Evolutionary conservation across 2,329 filamentous ascomycete species (phyloP), one percentile per base, ranked within the genome.

Genomic region (Phialemonium atrogriseum): DNA sequence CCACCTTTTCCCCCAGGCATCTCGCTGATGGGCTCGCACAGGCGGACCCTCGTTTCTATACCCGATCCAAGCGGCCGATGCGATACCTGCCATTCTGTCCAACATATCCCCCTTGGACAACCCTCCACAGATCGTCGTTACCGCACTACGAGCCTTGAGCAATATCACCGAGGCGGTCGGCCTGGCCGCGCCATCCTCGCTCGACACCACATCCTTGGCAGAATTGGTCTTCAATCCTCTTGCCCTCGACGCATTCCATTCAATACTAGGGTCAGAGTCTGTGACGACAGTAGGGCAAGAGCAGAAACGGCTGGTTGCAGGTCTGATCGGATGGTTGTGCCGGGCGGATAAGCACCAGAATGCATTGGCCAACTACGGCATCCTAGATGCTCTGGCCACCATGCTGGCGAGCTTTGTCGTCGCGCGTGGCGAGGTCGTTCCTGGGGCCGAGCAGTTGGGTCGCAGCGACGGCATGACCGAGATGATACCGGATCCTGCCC

Each of bases 31-130:
- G 25, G 14, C 32, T 26, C 21, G 24, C 33, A 24, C 50, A 93
- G 87, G 83, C 43, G 88, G 89, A 5, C 75, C 85, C 26, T 64
- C 80, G 11, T 94, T 91, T 55, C 70, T 94, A 24, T 60, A 69
- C 6, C 83, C 87, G 11, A 65, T 96, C 17, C 66, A 86, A 39
- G 71, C 78, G 16, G 77, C 78, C 33, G 67, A 69, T 36, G 68
- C 77, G 8, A 61, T 93, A n/a, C 68, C 77, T 7, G 70, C 73
- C n/a, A 67, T 94, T 35, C 62, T 94, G 36, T 63, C 73, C 43
- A 74, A 78, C 37, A 61, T 87, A n/a, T 79, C 80, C 24, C 77
- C 81, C 0, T 60, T 57, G 35, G 70, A 74, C 36, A 77, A 75
- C 37, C 72, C 78, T 14, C 62, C 77, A 3, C 72, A 77, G 43